Evolutionary conservation across 495 filamentous ascomycete genomes (phyloP).

Genomic region (Parachaetomium inaequale): DNA sequence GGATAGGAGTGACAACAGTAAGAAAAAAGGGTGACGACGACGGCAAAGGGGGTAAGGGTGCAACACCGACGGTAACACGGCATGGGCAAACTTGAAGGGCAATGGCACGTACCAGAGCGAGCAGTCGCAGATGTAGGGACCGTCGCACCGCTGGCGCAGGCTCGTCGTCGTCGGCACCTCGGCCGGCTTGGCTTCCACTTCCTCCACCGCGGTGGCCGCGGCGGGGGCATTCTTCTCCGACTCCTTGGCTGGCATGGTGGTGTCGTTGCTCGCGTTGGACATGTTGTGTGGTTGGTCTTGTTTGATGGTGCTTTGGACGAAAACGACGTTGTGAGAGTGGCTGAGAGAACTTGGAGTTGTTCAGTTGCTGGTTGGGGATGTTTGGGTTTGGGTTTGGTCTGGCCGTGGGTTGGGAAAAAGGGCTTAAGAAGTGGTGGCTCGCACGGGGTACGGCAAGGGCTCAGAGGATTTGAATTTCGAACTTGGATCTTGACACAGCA

Average conservation of each 20-base stretch:
- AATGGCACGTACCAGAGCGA: conserved; percentile 2
- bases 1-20: not conserved
- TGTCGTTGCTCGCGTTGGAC: not conserved
- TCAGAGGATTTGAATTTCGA: not conserved
- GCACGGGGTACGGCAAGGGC: not conserved
- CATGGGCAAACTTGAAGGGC: no score
- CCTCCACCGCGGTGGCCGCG: not conserved
- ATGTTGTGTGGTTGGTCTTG: not conserved
- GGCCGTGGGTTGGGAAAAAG: not conserved
- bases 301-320: not conserved
- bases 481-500: no score
- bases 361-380: not conserved
- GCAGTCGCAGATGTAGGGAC: conserved; percentile 12
- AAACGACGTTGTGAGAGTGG: no score
- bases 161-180: not conserved
- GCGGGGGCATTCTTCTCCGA: not conserved
- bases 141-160: not conserved
- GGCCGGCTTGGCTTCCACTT: not conserved
- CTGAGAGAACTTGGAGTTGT: not conserved
- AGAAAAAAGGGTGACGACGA: not conserved
- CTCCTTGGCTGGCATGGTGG: not conserved
- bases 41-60: no score
- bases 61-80: no score
- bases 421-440: not conserved
- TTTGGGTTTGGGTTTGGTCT: no score